Evolutionary conservation across 495 filamentous ascomycete species (phyloP).

Genomic region (Penicillium maclennaniae): DNA sequence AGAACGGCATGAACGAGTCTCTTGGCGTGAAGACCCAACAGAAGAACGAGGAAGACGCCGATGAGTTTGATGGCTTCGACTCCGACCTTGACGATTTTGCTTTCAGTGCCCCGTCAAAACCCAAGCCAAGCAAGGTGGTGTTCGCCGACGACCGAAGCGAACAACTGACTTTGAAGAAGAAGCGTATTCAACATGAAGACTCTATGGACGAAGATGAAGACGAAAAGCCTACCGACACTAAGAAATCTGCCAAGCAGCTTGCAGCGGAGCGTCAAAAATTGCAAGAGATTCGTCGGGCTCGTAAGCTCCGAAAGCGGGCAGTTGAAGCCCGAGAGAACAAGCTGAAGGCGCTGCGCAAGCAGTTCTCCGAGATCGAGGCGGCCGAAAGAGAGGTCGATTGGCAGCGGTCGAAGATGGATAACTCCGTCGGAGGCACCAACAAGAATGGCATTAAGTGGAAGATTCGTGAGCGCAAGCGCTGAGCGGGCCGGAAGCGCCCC

Average conservation of each 20-base stretch:
- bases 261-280: conserved; percentile 40
- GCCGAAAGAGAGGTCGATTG: conserved; percentile 75
- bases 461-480: conserved; percentile 76
- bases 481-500: conserved; percentile 16
- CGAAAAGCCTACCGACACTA: conserved; percentile 25
- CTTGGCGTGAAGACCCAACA: conserved; percentile 26
- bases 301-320: conserved; percentile 47
- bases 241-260: conserved; percentile 37
- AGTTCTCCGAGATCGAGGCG: conserved; percentile 63
- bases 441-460: conserved; percentile 82
- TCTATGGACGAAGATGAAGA: conserved; percentile 29
- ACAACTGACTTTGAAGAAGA: conserved; percentile 39
- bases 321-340: conserved; percentile 49
- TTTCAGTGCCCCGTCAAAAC: conserved; percentile 26
- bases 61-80: conserved; percentile 23
- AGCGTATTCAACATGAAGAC: conserved; percentile 18
- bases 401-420: conserved; percentile 76
- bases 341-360: conserved; percentile 62
- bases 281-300: conserved; percentile 38
- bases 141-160: conserved; percentile 54
- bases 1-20: conserved; percentile 30
- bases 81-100: conserved; percentile 30
- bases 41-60: conserved; percentile 22
- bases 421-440: conserved; percentile 72
- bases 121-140: conserved; percentile 44